Conservation (phyloP, 352 stramenopile genomes). For the Pythium vanterpoolii region DNA sequence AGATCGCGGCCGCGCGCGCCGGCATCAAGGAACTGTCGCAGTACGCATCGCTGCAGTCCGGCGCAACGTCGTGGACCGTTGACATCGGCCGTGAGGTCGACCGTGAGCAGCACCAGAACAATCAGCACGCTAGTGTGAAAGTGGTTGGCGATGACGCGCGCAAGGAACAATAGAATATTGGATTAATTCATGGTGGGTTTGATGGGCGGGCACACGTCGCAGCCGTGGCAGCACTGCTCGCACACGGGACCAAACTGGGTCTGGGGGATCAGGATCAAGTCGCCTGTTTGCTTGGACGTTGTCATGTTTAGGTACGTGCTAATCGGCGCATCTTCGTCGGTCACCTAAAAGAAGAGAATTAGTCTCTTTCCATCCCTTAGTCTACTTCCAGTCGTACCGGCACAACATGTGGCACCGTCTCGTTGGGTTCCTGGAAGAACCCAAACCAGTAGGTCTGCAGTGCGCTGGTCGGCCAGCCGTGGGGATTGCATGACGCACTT, state of each 20-base stretch:
- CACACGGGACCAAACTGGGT: conserved; percentile 77
- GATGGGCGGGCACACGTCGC: conserved; percentile 32
- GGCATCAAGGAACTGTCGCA: conserved; percentile 76
- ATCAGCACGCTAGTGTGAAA: conserved; percentile 28
- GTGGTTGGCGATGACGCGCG: conserved; percentile 32
- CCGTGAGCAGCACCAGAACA: background rate
- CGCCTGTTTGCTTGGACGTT: conserved; percentile 61
- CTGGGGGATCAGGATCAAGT: conserved; percentile 73
- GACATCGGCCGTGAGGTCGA: conserved; percentile 57
- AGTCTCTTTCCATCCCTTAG: background rate
- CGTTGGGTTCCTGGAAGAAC: conserved; percentile 44
- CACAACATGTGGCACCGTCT: conserved; percentile 41
- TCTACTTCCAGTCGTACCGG: conserved; percentile 22
- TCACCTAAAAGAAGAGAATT: conserved; percentile 18
- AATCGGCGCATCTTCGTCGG: conserved; percentile 43
- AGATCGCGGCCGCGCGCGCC: conserved; percentile 59
- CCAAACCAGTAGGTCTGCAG: conserved; percentile 81
- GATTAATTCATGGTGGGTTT: background rate
- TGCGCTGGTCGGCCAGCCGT: conserved; percentile 55
- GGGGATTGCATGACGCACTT: conserved; percentile 50
- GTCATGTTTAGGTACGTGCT: conserved; percentile 64
- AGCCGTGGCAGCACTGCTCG: conserved; percentile 62
- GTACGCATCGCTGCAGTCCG: conserved; percentile 68
- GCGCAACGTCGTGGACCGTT: conserved; percentile 58
- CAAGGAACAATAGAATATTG: conserved; percentile 14